Conservation (phyloP, 2,329 filamentous ascomycete genomes). For the Fusarium sp. region DNA sequence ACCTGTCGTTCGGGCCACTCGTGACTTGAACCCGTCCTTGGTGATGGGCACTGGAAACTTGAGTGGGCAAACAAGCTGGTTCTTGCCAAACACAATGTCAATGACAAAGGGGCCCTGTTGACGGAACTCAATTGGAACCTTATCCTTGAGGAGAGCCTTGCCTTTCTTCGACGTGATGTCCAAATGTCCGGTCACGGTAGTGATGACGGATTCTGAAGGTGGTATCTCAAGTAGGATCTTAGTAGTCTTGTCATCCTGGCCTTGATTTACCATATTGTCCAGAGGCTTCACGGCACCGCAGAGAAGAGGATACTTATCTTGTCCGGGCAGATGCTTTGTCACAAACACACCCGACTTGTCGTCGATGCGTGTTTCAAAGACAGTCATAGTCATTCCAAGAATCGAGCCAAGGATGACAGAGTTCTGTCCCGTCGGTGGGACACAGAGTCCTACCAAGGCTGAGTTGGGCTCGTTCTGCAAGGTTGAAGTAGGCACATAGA, state of each 20-base stretch:
- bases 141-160: conserved; percentile 57
- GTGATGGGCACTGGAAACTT: conserved; percentile 60
- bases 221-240: conserved; percentile 53
- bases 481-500: conserved; percentile 56
- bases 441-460: conserved; percentile 52
- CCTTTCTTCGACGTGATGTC: conserved; percentile 55
- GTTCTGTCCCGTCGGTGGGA: conserved; percentile 49
- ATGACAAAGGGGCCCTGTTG: conserved; percentile 59
- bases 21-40: conserved; percentile 54
- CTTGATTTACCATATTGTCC: conserved; percentile 32
- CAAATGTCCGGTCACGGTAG: conserved; percentile 58
- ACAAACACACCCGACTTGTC: conserved; percentile 54
- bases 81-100: conserved; percentile 57
- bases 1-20: conserved; percentile 60
- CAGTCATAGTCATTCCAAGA: conserved; percentile 48
- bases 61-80: conserved; percentile 52
- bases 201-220: conserved; percentile 49
- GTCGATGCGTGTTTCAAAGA: conserved; percentile 53
- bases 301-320: conserved; percentile 48
- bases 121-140: conserved; percentile 54
- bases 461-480: conserved; percentile 54
- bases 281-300: conserved; percentile 45
- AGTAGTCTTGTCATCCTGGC: conserved; percentile 39
- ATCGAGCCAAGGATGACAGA: conserved; percentile 42
- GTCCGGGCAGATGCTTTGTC: conserved; percentile 56